Percentiles rank a stretch among this genome's conserved stretches.
Conservation (phyloP, 202 grass and related monocot species). For the Dendrocalamus latiflorus region DNA sequence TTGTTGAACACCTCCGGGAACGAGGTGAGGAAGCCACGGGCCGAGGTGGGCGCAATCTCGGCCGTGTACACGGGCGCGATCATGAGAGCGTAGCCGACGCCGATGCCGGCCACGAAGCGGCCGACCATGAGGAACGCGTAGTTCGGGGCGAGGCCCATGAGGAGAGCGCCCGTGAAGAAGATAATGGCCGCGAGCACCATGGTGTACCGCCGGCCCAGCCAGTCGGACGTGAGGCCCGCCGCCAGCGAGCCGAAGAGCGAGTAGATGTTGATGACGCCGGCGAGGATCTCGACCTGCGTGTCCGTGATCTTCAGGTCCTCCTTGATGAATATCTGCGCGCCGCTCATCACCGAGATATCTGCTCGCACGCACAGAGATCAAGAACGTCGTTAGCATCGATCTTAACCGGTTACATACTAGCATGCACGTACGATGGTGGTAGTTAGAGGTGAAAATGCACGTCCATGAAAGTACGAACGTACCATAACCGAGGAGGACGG, state of each 20-base stretch:
- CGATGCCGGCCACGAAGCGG: conserved; percentile 77
- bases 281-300: conserved; percentile 84
- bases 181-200: too few relatives aligned
- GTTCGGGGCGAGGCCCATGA: conserved; percentile 77
- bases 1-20: conserved; percentile 95
- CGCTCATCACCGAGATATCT: too few relatives aligned
- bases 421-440: conserved; percentile 12
- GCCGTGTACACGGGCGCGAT: conserved; percentile 89
- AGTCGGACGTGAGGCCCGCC: too few relatives aligned
- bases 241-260: conserved; percentile 76
- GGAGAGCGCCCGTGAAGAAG: conserved; percentile 82
- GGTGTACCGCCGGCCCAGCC: too few relatives aligned
- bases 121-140: conserved; percentile 77
- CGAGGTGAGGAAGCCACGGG: conserved; percentile 73
- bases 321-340: conserved; percentile 66
- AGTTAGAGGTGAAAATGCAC: too few relatives aligned
- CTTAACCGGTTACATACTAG: background rate
- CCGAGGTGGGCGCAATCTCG: conserved; percentile 72
- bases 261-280: conserved; percentile 73
- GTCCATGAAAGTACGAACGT: too few relatives aligned
- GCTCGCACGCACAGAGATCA: background rate
- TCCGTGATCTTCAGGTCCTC: conserved; percentile 73
- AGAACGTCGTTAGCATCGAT: too few relatives aligned
- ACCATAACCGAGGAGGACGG: too few relatives aligned
- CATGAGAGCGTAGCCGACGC: conserved; percentile 69